Evolutionary conservation across 192 early-diverging fungal species (phyloP).

Genomic region (Neocallimastix lanati): DNA sequence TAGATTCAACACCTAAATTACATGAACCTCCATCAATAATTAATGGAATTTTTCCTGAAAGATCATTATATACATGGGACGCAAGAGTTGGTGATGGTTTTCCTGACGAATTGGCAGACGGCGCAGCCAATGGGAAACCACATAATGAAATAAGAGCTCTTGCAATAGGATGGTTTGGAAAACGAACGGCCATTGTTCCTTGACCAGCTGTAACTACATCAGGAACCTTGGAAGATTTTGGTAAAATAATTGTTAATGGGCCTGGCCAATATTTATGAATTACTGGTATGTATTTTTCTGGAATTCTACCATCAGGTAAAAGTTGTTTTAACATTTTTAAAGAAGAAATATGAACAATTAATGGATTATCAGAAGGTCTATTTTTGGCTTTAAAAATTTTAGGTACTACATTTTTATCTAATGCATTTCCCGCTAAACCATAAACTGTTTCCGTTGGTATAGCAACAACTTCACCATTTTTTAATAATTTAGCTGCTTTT

Average conservation of each 20-base stretch:
- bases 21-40: constrained; percentile 82
- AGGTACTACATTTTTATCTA: constrained; percentile 37
- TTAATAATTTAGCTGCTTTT: constrained; percentile 34
- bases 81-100: constrained; percentile 87
- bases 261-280: constrained; percentile 78
- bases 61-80: constrained; percentile 67
- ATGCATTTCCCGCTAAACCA: constrained; percentile 81
- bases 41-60: constrained; percentile 59
- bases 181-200: constrained; percentile 69
- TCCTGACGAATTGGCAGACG: constrained; percentile 92
- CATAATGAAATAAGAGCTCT: constrained; percentile 66
- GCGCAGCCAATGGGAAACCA: constrained; percentile 84
- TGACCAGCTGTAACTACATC: constrained; percentile 65
- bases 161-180: constrained; percentile 81
- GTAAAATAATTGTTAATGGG: constrained; percentile 76
- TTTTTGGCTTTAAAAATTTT: constrained; percentile 74
- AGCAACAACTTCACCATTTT: constrained; percentile 44
- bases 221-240: constrained; percentile 45
- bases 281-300: constrained; percentile 42
- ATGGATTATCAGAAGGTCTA: constrained; percentile 81
- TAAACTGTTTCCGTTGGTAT: constrained; percentile 99
- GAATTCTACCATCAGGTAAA: constrained; percentile 30
- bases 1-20: constrained; percentile 77
- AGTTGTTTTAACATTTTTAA: constrained; percentile 67
- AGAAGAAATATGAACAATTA: constrained; percentile 90